Base-by-base conservation (phyloP, 805 yeast genomes). In the Pichia gijzeniarum region DNA sequence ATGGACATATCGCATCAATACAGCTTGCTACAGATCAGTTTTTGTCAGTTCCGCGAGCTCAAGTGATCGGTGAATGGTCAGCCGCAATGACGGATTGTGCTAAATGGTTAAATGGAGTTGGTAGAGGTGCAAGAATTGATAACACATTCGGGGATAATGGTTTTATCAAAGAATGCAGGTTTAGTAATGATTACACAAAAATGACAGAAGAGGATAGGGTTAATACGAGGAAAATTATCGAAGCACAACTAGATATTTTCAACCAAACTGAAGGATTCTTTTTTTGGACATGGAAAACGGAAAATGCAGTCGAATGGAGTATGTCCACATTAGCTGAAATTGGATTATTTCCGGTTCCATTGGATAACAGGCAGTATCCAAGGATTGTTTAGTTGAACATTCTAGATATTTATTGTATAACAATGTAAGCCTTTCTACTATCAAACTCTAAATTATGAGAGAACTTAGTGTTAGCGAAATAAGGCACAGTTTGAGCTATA, bases 41-140 rank as follows among this genome's bases (percentile, higher is more conserved):
- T 42, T 60, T 74, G n/a, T 37, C 54, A 14, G 18, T 67, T 34
- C 71, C 72, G 42, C 60, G 64, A 34, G 69, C 68, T 22, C 77
- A 79, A 4, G 69, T 82, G 7, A 76, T 79, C 35, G 86, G 88
- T 3, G 88, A 82, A 61, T 82, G 82, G 81, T 72, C 80, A 18
- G 86, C 80, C 18, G 87, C 83, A 6, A 67, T 82, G 39, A 81
- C 86, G 1, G 89, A 82, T 56, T 81, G 87, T 61, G 77, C 85
- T 4, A 68, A 66, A 20, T 82, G 85, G 86, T 60, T 82, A 43
- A 82, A 81, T 54, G 87, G 87, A 42, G 78, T 79, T 14, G 82
- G 82, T 3, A 64, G 77, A 21, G 85, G 85, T n/a, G 69, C 85
- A 1, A 70, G 88, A 45, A 81, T 70, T 55, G 82, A 85, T 45